phyloP scores from a whole-genome alignment of 2,329 filamentous ascomycete genomes.

The Talaromyces islandicus region DNA sequence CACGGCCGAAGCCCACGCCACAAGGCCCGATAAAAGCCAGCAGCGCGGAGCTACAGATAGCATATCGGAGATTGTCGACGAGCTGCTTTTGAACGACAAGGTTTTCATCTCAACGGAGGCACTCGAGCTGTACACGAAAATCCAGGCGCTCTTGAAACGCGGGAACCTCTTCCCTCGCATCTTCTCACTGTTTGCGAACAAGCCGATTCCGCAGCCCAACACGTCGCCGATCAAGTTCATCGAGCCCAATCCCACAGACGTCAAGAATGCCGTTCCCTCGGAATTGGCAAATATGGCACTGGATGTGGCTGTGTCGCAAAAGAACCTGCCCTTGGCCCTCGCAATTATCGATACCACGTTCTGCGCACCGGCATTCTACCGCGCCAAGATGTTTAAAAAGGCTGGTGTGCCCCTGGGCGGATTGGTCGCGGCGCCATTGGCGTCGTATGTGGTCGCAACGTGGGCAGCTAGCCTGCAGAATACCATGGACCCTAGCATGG shows the following conservation, averaged over 20 bases:
- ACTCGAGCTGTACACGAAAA: conserved; percentile 67
- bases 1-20: conserved; percentile 22
- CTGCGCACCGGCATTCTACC: conserved; percentile 37
- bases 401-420: conserved; percentile 37
- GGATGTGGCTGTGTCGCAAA: conserved; percentile 69
- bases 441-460: conserved; percentile 61
- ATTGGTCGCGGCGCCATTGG: conserved; percentile 27
- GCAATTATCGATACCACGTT: conserved; percentile 64
- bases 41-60: conserved; percentile 34
- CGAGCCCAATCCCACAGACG: conserved; percentile 60
- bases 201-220: conserved; percentile 62
- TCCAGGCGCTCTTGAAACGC: conserved; percentile 66
- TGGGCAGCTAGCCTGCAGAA: conserved; percentile 62
- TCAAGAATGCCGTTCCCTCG: conserved; percentile 66
- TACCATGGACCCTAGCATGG: conserved; percentile 68
- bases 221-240: conserved; percentile 56
- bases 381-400: conserved; percentile 38
- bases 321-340: conserved; percentile 71
- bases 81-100: conserved; percentile 65
- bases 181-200: conserved; percentile 76
- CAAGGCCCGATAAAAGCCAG: conserved; percentile 22
- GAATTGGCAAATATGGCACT: conserved; percentile 67
- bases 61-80: conserved; percentile 56
- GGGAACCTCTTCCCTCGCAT: conserved; percentile 73
- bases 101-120: conserved; percentile 73